Evolutionary conservation across 2,329 filamentous ascomycete species (phyloP).

Genomic region (Cylindrodendrum hubeiense): DNA sequence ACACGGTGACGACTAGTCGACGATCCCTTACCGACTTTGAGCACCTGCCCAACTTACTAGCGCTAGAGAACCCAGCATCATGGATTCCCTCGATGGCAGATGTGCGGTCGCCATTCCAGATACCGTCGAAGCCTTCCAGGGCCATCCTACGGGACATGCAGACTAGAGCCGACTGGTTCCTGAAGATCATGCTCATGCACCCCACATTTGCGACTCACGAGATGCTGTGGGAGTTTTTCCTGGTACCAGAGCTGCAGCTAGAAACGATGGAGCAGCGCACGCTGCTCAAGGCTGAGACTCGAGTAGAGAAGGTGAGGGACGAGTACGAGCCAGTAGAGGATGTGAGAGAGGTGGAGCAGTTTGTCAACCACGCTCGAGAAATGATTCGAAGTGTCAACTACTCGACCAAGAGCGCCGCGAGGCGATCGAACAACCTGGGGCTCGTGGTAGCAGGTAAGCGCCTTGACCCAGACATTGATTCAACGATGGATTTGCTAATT

Average conservation of each 20-base stretch:
- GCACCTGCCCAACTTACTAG: conserved; percentile 84
- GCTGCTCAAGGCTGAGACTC: conserved; percentile 84
- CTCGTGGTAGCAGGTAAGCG: conserved; percentile 71
- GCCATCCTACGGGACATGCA: conserved; percentile 91
- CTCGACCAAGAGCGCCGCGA: conserved; percentile 84
- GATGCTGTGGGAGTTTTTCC: conserved; percentile 98
- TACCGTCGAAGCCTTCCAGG: conserved; percentile 91
- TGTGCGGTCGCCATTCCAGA: conserved; percentile 88
- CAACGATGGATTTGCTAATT: conserved; percentile 39
- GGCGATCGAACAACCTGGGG: conserved; percentile 80
- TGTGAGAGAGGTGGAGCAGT: conserved; percentile 90
- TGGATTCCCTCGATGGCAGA: conserved; percentile 88
- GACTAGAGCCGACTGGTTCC: conserved; percentile 85
- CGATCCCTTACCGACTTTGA: conserved; percentile 92
- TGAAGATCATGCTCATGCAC: conserved; percentile 87
- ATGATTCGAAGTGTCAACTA: conserved; percentile 88
- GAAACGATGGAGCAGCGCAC: conserved; percentile 92
- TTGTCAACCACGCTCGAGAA: conserved; percentile 90
- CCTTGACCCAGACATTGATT: background rate
- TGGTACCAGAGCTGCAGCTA: conserved; percentile 92
- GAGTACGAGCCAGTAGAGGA: conserved; percentile 89
- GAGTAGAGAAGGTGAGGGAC: conserved; percentile 86
- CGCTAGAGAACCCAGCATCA: conserved; percentile 92
- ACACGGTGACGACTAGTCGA: conserved; percentile 94
- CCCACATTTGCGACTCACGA: conserved; percentile 96